A percentile compares a stretch with the other conserved stretches of the same genome.
Conservation (phyloP, 2,329 filamentous ascomycete species). For the Penicillium sp. region DNA sequence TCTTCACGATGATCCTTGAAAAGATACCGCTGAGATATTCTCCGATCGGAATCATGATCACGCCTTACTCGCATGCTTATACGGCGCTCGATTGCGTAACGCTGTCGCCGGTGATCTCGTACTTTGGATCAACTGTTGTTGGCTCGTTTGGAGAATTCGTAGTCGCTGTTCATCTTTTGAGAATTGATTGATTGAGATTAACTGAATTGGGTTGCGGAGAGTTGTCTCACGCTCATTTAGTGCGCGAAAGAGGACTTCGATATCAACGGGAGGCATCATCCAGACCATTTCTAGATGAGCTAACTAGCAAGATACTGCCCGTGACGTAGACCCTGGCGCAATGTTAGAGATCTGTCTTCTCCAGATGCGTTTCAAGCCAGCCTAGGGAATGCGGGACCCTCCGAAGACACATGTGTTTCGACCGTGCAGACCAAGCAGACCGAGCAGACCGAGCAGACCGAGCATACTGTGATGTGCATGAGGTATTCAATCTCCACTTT, state of each 20-base stretch:
- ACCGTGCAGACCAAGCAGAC: neutral
- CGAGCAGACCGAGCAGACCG: neutral
- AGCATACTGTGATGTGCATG: neutral
- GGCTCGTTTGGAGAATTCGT: neutral
- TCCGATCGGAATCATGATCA: neutral
- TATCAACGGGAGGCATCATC: neutral
- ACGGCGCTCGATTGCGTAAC: neutral
- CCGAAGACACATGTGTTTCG: neutral
- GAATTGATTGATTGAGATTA: neutral
- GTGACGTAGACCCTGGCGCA: neutral
- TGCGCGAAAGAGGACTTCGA: neutral
- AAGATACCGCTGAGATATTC: neutral
- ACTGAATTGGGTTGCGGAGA: neutral
- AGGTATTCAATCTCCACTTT: neutral
- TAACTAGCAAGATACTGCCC: neutral
- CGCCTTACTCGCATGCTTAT: neutral
- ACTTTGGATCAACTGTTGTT: neutral
- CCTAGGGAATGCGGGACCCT: neutral
- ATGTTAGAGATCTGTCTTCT: neutral
- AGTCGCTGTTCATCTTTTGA: neutral
- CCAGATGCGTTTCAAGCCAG: neutral
- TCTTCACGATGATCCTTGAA: neutral
- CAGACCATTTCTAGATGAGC: neutral
- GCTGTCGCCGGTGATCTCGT: neutral
- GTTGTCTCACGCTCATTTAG: neutral